Conservation (phyloP, 805 yeast genomes). For the Monosporozyma aerobia region DNA sequence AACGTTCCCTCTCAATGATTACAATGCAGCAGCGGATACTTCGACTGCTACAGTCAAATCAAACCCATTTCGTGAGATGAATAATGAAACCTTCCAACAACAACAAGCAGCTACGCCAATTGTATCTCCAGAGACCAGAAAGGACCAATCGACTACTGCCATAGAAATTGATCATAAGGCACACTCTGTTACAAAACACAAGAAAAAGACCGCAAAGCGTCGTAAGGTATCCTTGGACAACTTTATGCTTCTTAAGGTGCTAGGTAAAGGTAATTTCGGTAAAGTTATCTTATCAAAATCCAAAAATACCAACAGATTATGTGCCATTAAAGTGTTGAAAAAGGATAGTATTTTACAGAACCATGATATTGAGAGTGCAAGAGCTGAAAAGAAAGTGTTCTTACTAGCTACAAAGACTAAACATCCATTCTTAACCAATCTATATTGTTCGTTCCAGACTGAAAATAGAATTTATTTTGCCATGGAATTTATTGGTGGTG, state of each 20-base stretch:
- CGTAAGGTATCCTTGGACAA: conserved; percentile 88
- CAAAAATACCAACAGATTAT: conserved; percentile 65
- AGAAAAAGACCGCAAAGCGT: conserved; percentile 32
- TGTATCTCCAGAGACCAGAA: neutral
- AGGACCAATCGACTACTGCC: neutral
- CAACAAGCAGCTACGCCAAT: conserved; percentile 3
- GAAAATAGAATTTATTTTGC: conserved; percentile 96
- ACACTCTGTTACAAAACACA: conserved; percentile 14
- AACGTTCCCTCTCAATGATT: neutral
- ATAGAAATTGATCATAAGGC: conserved; percentile 7
- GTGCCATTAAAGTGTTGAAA: conserved; percentile 94
- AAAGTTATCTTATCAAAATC: conserved; percentile 96
- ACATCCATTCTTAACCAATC: conserved; percentile 86
- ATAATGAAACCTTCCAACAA: conserved; percentile 15
- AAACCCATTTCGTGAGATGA: conserved; percentile 23
- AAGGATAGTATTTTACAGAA: conserved; percentile 92
- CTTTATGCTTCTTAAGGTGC: conserved; percentile 85
- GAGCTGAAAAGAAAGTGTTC: conserved; percentile 90
- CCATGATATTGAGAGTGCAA: conserved; percentile 91
- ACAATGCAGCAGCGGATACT: conserved; percentile 1
- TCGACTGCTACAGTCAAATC: conserved; percentile 5
- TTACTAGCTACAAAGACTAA: conserved; percentile 70
- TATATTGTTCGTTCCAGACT: conserved; percentile 95
- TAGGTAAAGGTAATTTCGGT: conserved; percentile 98
- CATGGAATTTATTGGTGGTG: conserved; percentile 96